phyloP scores from a whole-genome alignment of 352 stramenopile genomes.

The Globisporangium carolinianum region DNA sequence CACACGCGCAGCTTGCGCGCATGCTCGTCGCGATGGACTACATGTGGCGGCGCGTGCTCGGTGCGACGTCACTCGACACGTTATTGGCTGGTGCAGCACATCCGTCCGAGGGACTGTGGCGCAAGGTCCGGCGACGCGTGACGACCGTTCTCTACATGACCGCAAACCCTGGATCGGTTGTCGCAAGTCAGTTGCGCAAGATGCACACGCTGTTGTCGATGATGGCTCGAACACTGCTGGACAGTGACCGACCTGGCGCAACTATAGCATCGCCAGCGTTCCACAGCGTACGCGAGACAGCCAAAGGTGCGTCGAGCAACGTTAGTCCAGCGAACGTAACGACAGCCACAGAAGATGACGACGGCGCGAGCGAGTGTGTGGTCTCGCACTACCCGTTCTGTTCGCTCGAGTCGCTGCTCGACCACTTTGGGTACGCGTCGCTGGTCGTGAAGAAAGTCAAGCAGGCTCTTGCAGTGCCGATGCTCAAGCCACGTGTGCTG shows the following conservation, averaged over 20 bases:
- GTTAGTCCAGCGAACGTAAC: background rate
- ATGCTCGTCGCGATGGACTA: conserved; percentile 33
- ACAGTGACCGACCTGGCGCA: background rate
- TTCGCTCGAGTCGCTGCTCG: conserved; percentile 26
- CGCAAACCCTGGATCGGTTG: conserved; percentile 12
- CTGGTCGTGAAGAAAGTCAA: conserved; percentile 23
- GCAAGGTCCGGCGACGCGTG: conserved; percentile 11
- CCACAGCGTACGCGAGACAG: background rate
- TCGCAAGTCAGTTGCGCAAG: conserved; percentile 13
- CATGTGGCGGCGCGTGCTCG: conserved; percentile 32
- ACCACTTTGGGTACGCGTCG: conserved; percentile 24
- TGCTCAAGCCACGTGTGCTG: conserved; percentile 9
- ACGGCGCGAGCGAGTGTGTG: background rate
- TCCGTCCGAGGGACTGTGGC: conserved; percentile 14
- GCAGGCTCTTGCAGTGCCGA: conserved; percentile 15
- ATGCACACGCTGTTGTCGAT: conserved; percentile 1
- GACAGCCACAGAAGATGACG: background rate
- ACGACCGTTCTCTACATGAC: conserved; percentile 5
- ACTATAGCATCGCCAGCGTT: background rate
- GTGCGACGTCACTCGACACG: conserved; percentile 12
- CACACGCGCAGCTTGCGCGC: conserved; percentile 19
- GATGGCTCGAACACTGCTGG: conserved; percentile 1
- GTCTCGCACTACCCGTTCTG: conserved; percentile 18
- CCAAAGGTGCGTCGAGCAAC: background rate
- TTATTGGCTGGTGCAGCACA: conserved; percentile 22